These are phyloP conservation scores for Scheffersomyces segobiensis DNA, from an alignment of 1,139 yeast genomes.

Conservation along the genomic window DNA sequence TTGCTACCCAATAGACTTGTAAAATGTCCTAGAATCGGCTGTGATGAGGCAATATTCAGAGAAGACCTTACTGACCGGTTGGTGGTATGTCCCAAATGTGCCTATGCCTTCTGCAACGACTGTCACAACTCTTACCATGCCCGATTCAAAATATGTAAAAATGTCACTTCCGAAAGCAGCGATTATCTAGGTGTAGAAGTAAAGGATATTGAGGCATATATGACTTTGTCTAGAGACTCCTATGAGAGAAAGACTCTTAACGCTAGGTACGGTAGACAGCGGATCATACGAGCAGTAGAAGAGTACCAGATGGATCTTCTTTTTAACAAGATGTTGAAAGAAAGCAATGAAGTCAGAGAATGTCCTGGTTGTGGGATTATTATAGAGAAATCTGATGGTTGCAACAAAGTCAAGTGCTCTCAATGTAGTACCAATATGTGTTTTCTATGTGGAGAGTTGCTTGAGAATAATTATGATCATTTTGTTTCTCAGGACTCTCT, in stretches of 20 bases:
- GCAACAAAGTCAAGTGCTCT: conserved; percentile 65
- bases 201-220: conserved; percentile 43
- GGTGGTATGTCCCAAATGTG: conserved; percentile 54
- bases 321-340: conserved; percentile 46
- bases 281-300: conserved; percentile 42
- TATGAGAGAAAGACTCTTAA: conserved; percentile 38
- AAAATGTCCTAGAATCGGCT: conserved; percentile 50
- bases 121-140: conserved; percentile 74
- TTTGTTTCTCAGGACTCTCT: conserved; percentile 40
- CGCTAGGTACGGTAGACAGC: conserved; percentile 50
- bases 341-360: conserved; percentile 38
- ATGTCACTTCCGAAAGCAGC: conserved; percentile 20
- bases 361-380: conserved; percentile 60
- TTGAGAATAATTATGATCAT: conserved; percentile 49
- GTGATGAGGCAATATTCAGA: conserved; percentile 48
- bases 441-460: conserved; percentile 51
- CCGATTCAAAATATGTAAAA: conserved; percentile 46
- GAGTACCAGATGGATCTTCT: conserved; percentile 50
- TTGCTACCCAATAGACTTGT: conserved; percentile 52
- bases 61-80: conserved; percentile 52
- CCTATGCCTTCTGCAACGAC: conserved; percentile 58
- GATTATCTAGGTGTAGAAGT: conserved; percentile 39
- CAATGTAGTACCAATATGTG: conserved; percentile 56
- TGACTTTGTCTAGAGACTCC: conserved; percentile 25
- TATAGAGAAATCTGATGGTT: conserved; percentile 64